Evolutionary conservation across 2,329 filamentous ascomycete species (phyloP).

Genomic region (Trichoderma asperellum): DNA sequence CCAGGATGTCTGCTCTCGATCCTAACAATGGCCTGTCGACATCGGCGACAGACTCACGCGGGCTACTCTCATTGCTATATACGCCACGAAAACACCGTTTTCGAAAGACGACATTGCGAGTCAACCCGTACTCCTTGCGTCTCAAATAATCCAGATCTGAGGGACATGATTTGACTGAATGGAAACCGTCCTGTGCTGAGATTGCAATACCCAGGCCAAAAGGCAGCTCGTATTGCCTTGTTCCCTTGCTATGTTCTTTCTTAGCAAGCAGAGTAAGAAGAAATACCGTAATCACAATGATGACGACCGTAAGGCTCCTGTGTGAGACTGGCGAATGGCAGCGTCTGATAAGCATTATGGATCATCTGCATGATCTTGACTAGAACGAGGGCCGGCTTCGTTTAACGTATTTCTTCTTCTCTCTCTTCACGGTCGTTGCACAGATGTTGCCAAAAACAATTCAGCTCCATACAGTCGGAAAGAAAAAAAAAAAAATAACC

Average conservation of each 20-base stretch:
- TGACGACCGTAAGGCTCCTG: slow-evolving; percentile 4
- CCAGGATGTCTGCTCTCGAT: slow-evolving; percentile 38
- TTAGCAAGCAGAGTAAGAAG: slow-evolving; percentile 1
- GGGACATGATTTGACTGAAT: slow-evolving; percentile 30
- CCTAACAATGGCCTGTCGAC: slow-evolving; percentile 45
- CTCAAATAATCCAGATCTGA: slow-evolving; percentile 39
- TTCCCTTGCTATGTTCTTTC: slow-evolving; percentile 2
- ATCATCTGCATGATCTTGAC: slow-evolving; percentile 9
- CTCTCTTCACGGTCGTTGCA: not conserved
- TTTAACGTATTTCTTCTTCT: not conserved
- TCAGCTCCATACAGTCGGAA: not conserved
- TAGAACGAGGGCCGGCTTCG: not conserved
- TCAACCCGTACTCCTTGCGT: slow-evolving; percentile 41
- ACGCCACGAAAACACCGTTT: slow-evolving; percentile 50
- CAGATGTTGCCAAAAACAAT: not conserved
- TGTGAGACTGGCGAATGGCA: slow-evolving; percentile 14
- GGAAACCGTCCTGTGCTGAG: slow-evolving; percentile 15
- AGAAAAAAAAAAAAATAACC: not conserved
- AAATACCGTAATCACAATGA: slow-evolving; percentile 3
- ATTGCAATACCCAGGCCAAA: slow-evolving; percentile 19
- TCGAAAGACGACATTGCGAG: slow-evolving; percentile 49
- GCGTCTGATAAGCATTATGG: slow-evolving; percentile 18
- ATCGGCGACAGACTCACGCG: slow-evolving; percentile 44
- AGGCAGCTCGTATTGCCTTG: slow-evolving; percentile 22
- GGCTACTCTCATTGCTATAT: slow-evolving; percentile 40